phyloP scores from a whole-genome alignment of 345 rosid genomes.

The Aquilaria yunnanensis region DNA sequence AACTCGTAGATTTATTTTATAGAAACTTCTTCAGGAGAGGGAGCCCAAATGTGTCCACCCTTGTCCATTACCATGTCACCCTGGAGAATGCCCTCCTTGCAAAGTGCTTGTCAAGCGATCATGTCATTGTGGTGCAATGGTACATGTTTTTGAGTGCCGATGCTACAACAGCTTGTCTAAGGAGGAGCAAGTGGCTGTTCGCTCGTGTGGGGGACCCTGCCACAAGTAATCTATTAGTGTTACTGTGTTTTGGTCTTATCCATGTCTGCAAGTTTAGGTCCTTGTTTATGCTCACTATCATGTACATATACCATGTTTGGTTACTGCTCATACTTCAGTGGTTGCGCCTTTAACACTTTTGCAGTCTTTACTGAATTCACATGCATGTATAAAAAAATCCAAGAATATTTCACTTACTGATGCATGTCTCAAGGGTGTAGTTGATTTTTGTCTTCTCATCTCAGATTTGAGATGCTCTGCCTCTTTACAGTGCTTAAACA shows the following conservation, averaged over 20 bases:
- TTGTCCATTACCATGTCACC: conserved; percentile 75
- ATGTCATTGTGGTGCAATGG: conserved; percentile 88
- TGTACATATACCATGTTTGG: neutral
- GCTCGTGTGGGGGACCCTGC: conserved; percentile 88
- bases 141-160: conserved; percentile 82
- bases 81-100: conserved; percentile 69
- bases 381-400: no score
- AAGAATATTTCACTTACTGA: no score
- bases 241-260: neutral
- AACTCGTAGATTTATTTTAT: conserved; percentile 5
- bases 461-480: no score
- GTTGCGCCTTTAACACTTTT: no score
- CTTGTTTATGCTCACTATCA: neutral
- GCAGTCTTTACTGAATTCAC: no score
- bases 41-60: conserved; percentile 61
- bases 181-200: conserved; percentile 51
- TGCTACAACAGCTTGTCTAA: conserved; percentile 65
- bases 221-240: conserved; percentile 51
- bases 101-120: conserved; percentile 79
- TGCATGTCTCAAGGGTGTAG: no score
- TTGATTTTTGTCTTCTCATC: no score
- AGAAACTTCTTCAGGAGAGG: conserved; percentile 56
- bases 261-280: neutral
- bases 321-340: no score
- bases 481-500: neutral